These are phyloP conservation scores for Byssothecium circinans DNA, from an alignment of 2,329 filamentous ascomycete species.

Conservation along the genomic window DNA sequence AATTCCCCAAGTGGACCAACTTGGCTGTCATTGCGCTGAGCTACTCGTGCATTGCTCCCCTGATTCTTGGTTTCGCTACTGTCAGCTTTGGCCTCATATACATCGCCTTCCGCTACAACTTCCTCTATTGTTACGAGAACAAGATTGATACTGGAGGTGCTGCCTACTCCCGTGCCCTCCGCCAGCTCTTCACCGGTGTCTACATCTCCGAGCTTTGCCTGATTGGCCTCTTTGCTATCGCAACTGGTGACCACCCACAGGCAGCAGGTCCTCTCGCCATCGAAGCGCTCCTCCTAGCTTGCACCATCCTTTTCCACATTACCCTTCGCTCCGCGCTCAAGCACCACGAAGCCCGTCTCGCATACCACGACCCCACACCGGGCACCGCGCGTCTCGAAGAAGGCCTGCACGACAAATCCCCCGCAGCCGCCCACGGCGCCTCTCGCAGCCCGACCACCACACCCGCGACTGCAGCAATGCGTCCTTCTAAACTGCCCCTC, in stretches of 20 bases:
- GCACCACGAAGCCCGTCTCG: conserved; percentile 33
- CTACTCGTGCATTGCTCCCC: conserved; percentile 53
- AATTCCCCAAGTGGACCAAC: conserved; percentile 52
- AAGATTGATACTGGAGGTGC: conserved; percentile 51
- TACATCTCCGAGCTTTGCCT: conserved; percentile 54
- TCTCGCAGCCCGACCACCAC: conserved; percentile 7
- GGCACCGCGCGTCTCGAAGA: conserved; percentile 25
- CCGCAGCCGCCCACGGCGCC: conserved; percentile 8
- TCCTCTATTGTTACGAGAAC: conserved; percentile 53
- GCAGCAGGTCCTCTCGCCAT: conserved; percentile 47
- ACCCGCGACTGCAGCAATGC: conserved; percentile 18
- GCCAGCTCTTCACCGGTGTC: conserved; percentile 51
- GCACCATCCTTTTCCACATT: conserved; percentile 47
- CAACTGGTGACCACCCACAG: conserved; percentile 35
- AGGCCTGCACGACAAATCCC: conserved; percentile 22
- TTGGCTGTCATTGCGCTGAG: conserved; percentile 49
- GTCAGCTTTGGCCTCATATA: conserved; percentile 51
- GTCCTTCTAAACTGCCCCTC: conserved; percentile 24
- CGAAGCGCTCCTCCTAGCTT: conserved; percentile 45
- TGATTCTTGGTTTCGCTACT: conserved; percentile 51
- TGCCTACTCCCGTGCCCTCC: conserved; percentile 50
- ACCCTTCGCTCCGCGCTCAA: conserved; percentile 37
- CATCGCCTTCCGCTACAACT: conserved; percentile 53
- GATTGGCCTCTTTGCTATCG: conserved; percentile 51
- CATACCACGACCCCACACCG: conserved; percentile 30